phyloP scores from a whole-genome alignment of 805 yeast genomes.

The Monosporozyma unispora region DNA sequence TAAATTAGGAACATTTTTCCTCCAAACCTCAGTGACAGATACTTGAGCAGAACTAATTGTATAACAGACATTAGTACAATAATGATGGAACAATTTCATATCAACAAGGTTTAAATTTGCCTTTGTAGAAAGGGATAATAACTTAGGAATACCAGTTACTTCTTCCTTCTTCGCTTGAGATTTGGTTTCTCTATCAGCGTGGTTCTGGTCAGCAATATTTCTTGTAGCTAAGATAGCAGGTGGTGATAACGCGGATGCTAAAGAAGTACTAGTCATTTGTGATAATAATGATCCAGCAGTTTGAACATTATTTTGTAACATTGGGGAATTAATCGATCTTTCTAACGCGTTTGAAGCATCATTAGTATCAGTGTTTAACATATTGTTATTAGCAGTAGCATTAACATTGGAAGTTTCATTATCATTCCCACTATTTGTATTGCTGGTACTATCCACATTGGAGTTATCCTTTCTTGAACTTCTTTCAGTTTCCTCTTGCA shows the following conservation, averaged over 20 bases:
- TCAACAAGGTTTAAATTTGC: slow-evolving; percentile 59
- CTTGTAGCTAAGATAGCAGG: slow-evolving; percentile 12
- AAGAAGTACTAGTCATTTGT: slow-evolving; percentile 3
- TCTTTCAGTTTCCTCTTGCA: slow-evolving; percentile 22
- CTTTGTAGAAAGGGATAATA: slow-evolving; percentile 21
- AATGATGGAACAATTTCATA: slow-evolving; percentile 76
- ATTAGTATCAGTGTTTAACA: not conserved
- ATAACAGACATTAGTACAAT: slow-evolving; percentile 72
- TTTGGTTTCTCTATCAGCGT: slow-evolving; percentile 1
- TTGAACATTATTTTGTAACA: not conserved
- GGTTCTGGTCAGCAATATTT: slow-evolving; percentile 5
- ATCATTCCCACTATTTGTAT: not conserved
- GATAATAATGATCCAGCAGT: slow-evolving; percentile 5
- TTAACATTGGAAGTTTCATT: not conserved
- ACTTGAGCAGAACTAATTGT: slow-evolving; percentile 89
- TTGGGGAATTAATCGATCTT: not conserved
- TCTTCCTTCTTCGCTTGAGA: not conserved
- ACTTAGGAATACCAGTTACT: slow-evolving; percentile 11
- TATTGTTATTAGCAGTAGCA: not conserved
- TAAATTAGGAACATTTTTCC: slow-evolving; percentile 74
- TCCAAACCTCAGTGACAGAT: slow-evolving; percentile 74
- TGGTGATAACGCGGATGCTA: not conserved
- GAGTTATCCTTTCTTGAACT: not conserved
- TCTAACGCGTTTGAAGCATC: not conserved
- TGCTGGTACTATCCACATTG: not conserved